Conservation (phyloP, 2,329 filamentous ascomycete genomes). For the Clonostachys rhizophaga region DNA sequence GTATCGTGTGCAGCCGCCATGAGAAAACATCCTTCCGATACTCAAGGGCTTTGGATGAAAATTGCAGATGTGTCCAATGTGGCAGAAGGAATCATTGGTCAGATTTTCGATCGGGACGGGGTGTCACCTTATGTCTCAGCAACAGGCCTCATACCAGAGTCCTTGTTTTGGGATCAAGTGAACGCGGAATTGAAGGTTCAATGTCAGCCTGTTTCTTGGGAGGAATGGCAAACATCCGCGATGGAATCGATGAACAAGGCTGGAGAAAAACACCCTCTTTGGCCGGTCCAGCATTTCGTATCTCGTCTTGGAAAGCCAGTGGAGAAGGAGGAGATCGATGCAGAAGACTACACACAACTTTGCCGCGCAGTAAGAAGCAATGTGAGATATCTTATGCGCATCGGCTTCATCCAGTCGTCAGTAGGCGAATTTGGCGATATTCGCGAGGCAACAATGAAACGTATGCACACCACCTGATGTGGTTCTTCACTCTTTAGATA, state of each 20-base stretch:
- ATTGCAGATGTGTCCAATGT: conserved; percentile 8
- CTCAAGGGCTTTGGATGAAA: conserved; percentile 7
- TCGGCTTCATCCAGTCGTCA: conserved; percentile 29
- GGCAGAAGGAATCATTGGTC: conserved; percentile 4
- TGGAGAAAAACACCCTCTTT: conserved; percentile 11
- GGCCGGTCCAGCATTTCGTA: conserved; percentile 15
- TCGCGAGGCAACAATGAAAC: no score
- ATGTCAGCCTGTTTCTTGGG: conserved; percentile 6
- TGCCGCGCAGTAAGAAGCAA: conserved; percentile 3
- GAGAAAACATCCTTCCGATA: conserved; percentile 3
- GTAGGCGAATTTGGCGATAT: no score
- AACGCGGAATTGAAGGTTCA: conserved; percentile 5
- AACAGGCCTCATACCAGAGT: conserved; percentile 6
- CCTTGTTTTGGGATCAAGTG: conserved; percentile 11
- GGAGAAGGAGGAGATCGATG: background rate
- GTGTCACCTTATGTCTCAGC: conserved; percentile 3
- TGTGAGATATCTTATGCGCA: conserved; percentile 4
- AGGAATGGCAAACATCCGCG: conserved; percentile 6
- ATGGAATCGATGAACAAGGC: conserved; percentile 3
- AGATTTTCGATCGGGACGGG: background rate
- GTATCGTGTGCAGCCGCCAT: conserved; percentile 7
- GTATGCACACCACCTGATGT: no score
- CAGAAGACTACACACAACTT: background rate
- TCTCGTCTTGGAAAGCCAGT: conserved; percentile 4
- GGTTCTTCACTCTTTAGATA: no score